phyloP scores from a whole-genome alignment of 768 basidiomycete genomes.

The Naematelia encephala region DNA sequence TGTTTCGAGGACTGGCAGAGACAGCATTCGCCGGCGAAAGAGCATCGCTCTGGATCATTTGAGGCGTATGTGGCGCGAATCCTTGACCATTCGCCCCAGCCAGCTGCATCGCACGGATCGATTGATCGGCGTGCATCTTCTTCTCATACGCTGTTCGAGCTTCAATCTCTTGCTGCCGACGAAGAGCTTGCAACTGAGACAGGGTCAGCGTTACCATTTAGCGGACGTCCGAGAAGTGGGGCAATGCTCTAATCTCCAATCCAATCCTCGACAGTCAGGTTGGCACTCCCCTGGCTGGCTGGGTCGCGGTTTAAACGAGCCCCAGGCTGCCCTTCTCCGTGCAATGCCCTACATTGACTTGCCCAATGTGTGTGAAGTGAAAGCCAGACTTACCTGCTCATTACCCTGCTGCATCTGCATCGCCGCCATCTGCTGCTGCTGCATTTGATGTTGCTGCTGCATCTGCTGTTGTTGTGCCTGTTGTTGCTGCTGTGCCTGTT shows the following conservation, averaged over 20 bases:
- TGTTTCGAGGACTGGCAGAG: constrained; percentile 27
- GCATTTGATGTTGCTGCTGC: constrained; percentile 15
- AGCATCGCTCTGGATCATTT: constrained; percentile 28
- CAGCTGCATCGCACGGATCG: constrained; percentile 20
- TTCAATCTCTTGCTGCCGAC: constrained; percentile 25
- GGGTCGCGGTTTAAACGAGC: no score
- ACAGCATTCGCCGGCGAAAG: constrained; percentile 33
- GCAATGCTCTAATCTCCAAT: neutral
- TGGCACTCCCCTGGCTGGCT: no score
- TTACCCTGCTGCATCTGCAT: constrained; percentile 9
- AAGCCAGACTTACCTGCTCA: constrained; percentile 16
- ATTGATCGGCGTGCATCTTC: constrained; percentile 32
- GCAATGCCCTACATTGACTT: no score
- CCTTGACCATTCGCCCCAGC: constrained; percentile 18
- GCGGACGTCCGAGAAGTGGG: neutral
- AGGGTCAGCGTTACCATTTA: neutral
- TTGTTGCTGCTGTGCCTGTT: neutral
- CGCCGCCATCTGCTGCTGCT: constrained; percentile 1
- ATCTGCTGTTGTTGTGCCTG: constrained; percentile 1
- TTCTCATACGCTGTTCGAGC: constrained; percentile 30
- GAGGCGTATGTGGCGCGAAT: constrained; percentile 35
- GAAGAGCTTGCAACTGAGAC: constrained; percentile 18
- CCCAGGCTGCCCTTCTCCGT: no score
- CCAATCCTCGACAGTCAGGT: neutral
- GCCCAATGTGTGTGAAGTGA: no score